Evolutionary conservation across 495 filamentous ascomycete genomes (phyloP).

Genomic region (Poronia punctata): DNA sequence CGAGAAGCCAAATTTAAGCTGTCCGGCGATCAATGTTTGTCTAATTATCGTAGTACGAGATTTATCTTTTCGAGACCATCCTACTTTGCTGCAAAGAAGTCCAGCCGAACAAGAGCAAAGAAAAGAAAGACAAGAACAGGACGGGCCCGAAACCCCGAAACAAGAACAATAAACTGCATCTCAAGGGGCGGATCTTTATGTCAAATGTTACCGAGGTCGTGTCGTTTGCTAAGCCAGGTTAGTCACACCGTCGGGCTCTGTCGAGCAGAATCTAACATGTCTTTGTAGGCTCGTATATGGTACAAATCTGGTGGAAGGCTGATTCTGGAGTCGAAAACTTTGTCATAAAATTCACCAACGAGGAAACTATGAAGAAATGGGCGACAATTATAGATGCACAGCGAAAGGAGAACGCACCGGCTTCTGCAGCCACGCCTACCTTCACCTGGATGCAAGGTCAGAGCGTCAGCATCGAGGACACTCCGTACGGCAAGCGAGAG

Average conservation of each 20-base stretch:
- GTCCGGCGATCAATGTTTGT: no score
- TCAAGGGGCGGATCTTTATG: conserved; percentile 98
- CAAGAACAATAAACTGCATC: conserved; percentile 74
- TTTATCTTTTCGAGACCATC: conserved; percentile 94
- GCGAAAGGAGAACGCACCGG: conserved; percentile 44
- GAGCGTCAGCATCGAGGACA: conserved; percentile 54
- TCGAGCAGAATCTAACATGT: conserved; percentile 11
- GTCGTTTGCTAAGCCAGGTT: conserved; percentile 77
- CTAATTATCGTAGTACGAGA: conserved; percentile 69
- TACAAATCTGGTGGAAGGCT: conserved; percentile 98
- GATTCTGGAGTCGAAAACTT: conserved; percentile 96
- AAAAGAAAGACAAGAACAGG: conserved; percentile 53
- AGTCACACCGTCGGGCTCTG: conserved; percentile 8
- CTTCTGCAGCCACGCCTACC: conserved; percentile 35
- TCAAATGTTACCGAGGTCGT: conserved; percentile 95
- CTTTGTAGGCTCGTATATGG: conserved; percentile 70
- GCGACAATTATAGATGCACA: conserved; percentile 55
- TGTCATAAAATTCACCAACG: conserved; percentile 82
- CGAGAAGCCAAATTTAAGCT: conserved; percentile 7
- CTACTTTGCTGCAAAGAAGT: conserved; percentile 96
- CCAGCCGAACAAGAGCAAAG: conserved; percentile 76
- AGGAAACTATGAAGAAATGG: conserved; percentile 91
- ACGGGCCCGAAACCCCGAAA: conserved; percentile 56
- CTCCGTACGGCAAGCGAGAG: conserved; percentile 73
- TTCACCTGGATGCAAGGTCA: conserved; percentile 66